Evolutionary conservation across 2,329 filamentous ascomycete species (phyloP).

Genomic region (Cadophora gregata): DNA sequence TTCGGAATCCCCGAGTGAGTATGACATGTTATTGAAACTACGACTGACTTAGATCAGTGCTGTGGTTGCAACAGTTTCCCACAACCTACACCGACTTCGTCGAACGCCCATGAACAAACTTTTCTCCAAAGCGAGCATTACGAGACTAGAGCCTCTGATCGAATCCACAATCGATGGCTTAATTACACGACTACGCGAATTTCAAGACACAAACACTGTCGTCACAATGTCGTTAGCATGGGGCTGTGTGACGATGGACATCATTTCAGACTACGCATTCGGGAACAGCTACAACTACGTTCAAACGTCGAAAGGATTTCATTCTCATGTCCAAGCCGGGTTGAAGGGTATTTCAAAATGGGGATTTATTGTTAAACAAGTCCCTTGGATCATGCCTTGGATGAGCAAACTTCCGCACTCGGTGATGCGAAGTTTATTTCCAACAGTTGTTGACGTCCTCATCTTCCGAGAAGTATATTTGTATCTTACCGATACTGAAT

Average conservation of each 20-base stretch:
- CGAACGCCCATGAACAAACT: conserved; percentile 25
- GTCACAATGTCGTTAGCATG: background rate
- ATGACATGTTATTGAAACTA: background rate
- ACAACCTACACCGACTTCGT: conserved; percentile 26
- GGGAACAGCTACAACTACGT: conserved; percentile 6
- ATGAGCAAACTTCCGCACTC: conserved; percentile 22
- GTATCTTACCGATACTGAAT: too few relatives aligned
- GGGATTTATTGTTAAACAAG: conserved; percentile 12
- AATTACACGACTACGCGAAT: background rate
- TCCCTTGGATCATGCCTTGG: conserved; percentile 25
- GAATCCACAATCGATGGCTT: conserved; percentile 20
- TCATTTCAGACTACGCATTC: conserved; percentile 15
- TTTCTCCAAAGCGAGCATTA: conserved; percentile 28
- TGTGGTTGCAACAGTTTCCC: conserved; percentile 23
- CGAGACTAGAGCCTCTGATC: conserved; percentile 23
- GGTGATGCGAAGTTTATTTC: conserved; percentile 19
- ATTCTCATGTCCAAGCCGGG: background rate
- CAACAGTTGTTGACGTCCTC: background rate
- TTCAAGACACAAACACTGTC: background rate
- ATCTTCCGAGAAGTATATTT: conserved; percentile 9
- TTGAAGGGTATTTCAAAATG: background rate
- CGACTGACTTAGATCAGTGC: background rate
- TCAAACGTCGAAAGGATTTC: background rate
- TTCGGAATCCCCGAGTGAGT: background rate
- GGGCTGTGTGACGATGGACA: conserved; percentile 5